Evolutionary conservation across 2,329 filamentous ascomycete species (phyloP).

Genomic region (Cladosporium sp.): DNA sequence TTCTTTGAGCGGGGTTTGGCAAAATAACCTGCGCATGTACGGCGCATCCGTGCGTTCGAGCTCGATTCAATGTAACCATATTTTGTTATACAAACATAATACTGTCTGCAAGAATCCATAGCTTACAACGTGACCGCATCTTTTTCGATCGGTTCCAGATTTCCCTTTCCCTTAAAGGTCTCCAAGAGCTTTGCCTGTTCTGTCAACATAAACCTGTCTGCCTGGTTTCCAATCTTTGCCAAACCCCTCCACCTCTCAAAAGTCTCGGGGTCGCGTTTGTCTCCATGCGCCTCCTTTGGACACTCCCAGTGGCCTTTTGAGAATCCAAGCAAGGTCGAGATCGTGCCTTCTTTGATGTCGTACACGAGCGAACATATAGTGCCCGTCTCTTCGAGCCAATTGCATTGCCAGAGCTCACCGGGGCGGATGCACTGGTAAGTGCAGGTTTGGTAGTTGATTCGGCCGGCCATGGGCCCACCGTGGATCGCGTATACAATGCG

Average conservation of each 20-base stretch:
- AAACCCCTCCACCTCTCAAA: constrained; percentile 55
- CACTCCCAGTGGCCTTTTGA: constrained; percentile 59
- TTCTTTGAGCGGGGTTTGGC: neutral
- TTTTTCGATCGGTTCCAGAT: constrained; percentile 50
- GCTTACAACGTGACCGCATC: constrained; percentile 9
- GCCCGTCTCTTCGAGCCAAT: constrained; percentile 63
- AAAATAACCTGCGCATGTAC: neutral
- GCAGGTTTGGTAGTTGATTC: constrained; percentile 54
- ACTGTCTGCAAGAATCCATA: neutral
- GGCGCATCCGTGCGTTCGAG: neutral
- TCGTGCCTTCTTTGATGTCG: constrained; percentile 52
- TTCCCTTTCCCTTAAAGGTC: constrained; percentile 53
- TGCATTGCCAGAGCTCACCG: constrained; percentile 62
- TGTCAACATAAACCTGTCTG: constrained; percentile 54
- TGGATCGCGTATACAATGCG: constrained; percentile 62
- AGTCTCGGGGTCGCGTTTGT: constrained; percentile 57
- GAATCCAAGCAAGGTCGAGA: constrained; percentile 58
- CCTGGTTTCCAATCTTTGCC: constrained; percentile 53
- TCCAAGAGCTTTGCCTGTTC: constrained; percentile 58
- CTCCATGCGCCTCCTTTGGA: constrained; percentile 54
- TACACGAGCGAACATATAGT: constrained; percentile 59
- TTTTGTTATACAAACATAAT: neutral
- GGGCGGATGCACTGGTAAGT: constrained; percentile 59
- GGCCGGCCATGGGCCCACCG: constrained; percentile 59
- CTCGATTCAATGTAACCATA: neutral